Evolutionary conservation across 108 stramenopile genomes (phyloP), one percentile per base, ranked within the genome.

Genomic region (Fistulifera pelliculosa): DNA sequence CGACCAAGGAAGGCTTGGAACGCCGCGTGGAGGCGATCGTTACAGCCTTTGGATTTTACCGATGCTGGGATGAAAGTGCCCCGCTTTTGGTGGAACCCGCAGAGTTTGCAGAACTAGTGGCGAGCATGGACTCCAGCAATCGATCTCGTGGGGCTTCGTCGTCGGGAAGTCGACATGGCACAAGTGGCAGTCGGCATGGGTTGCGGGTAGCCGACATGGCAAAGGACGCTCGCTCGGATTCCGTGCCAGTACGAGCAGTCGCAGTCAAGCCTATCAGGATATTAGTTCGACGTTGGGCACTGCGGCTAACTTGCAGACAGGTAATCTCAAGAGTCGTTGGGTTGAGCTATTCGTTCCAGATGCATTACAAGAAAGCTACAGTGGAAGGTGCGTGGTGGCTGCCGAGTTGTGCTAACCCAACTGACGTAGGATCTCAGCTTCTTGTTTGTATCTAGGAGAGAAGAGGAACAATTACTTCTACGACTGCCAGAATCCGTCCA

Each of bases 21-120:
- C 68, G 91, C 40, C 68, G 83, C 28, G 85, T 83, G 1, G 87
- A 93, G 58, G 87, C 87, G 10, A 68, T 93, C 63, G 87, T 84
- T 4, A 67, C 80, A 26, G 87, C 87, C 38, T 89, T 93, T 80
- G 91, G 91, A 27, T 93, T 87, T 85, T 89, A 88, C 66, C 79
- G 91, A 3, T 93, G 91, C 52, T 93, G 91, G 91, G 82, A 84
- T 55, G 87, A 81, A 35, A 41, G 52, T 18, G 69, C 69, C 5
- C 47, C 61, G 38, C 48, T 81, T 6, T 52, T 68, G 16, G 81
- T 84, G 14, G 89, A 91, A 58, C 75, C 81, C 22, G 41, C 68
- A 52, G 64, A 79, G 52, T 69, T 69, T 53, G 41, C 62, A 0
- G 61, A 44, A 22, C 56, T 44, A 27, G 69, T 75, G 10, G 68